Evolutionary conservation across 2,329 filamentous ascomycete species (phyloP), one percentile per base, ranked within the genome.

Genomic region (Fusarium napiforme): DNA sequence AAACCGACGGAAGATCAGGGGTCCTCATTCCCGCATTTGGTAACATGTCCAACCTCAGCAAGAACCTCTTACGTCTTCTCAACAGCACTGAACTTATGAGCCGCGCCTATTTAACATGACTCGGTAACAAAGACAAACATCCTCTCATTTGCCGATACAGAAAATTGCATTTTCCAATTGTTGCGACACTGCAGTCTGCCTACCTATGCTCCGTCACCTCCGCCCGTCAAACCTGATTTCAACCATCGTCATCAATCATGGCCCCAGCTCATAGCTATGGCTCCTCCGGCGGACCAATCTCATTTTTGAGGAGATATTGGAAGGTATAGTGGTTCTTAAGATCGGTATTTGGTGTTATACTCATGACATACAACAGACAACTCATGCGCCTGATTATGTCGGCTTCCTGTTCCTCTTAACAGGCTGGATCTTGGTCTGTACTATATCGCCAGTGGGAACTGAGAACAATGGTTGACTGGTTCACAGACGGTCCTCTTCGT

Each of bases 381-480:
- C 93, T 3, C 96, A 98, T 85, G 93, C 93, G 16, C 90, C 93
- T 10, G 96, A 99, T 81, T 98, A 97, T 83, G 83, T 97, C 36
- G 94, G 94, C 40, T 89, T 98, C 71, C 84, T 86, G 4, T 81
- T 93, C 43, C 86, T 98, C n/a, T 78, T 94, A 12, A 84, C 86
- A 9, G 89, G 87, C 58, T 96, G 93, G 82, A 82, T 93, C 23
- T 77, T 91, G 65, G 90, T 92, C 78, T 71, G 83, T 79, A 61
- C 39, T 26, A 45, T 28, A 43, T 15, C 23, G 26, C 36, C 67
- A 37, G 11, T 43, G 28, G 61, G 59, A 64, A 53, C 59, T 21
- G 16, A 57, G 28, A 28, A 49, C n/a, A 53, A 30, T 32, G 14
- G 64, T 56, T 60, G 57, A 60, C 39, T 36, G 4, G 40, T 37